phyloP scores from a whole-genome alignment of 179 eudicot genomes.

The Patellifolia procumbens region DNA sequence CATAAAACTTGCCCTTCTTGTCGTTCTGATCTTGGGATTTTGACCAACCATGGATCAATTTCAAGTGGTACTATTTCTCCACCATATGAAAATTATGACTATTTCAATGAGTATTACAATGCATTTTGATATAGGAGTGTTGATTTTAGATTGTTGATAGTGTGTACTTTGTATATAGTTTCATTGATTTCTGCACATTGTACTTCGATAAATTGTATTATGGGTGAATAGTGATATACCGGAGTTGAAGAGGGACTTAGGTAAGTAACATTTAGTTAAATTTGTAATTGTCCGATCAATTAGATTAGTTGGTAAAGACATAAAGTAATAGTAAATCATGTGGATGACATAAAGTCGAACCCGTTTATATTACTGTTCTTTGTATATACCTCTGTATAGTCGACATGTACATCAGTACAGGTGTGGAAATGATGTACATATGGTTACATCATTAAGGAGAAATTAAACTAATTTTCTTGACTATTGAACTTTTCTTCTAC shows the following conservation, averaged over 20 bases:
- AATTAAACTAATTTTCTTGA: neutral
- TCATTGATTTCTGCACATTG: neutral
- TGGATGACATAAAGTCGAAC: no score
- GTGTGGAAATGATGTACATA: neutral
- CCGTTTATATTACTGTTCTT: no score
- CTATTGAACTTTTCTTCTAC: neutral
- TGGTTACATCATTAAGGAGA: neutral
- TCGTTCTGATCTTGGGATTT: constrained; percentile 25
- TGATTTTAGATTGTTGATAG: neutral
- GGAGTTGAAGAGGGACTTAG: neutral
- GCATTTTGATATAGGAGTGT: neutral
- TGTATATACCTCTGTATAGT: no score
- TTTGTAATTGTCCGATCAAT: no score
- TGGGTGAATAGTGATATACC: neutral
- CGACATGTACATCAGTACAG: neutral
- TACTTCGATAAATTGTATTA: neutral
- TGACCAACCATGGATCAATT: neutral
- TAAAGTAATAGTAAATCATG: no score
- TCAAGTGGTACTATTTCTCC: neutral
- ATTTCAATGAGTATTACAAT: neutral
- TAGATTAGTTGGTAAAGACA: no score
- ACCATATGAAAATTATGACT: neutral
- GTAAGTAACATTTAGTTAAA: neutral
- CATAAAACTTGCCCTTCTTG: constrained; percentile 37
- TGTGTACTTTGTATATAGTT: neutral